Evolutionary conservation across 805 yeast genomes (phyloP).

Genomic region (Metschnikowia peoriensis): DNA sequence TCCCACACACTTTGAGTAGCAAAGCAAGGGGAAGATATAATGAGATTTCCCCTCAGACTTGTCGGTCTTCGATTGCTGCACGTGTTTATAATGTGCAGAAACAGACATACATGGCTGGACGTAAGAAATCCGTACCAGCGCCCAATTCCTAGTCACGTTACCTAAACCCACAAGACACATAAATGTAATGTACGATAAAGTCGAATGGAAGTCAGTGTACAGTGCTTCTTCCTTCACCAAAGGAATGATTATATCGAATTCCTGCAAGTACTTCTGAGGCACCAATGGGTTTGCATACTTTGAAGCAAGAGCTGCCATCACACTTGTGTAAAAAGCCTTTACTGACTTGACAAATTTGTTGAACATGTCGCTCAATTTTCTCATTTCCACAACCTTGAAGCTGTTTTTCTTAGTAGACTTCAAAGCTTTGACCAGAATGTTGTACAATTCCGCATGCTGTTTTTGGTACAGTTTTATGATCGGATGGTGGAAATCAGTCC

Average conservation of each 20-base stretch:
- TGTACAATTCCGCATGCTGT: constrained; percentile 29
- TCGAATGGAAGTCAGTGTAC: constrained; percentile 14
- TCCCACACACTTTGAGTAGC: constrained; percentile 51
- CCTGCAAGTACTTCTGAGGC: constrained; percentile 32
- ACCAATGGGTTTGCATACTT: constrained; percentile 34
- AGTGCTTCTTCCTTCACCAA: background rate
- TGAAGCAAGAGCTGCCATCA: constrained; percentile 41
- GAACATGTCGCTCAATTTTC: constrained; percentile 54
- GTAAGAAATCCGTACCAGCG: constrained; percentile 10
- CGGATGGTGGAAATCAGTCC: constrained; percentile 66
- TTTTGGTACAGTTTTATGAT: constrained; percentile 55
- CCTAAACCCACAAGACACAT: constrained; percentile 20
- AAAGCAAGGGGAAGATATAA: constrained; percentile 27
- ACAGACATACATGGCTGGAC: constrained; percentile 16
- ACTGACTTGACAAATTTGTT: constrained; percentile 49
- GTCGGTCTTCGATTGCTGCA: constrained; percentile 7
- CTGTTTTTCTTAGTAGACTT: constrained; percentile 8
- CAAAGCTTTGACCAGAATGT: constrained; percentile 17
- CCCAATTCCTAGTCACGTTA: constrained; percentile 16
- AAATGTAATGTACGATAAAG: constrained; percentile 13
- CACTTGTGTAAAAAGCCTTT: constrained; percentile 44
- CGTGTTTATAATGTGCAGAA: constrained; percentile 14
- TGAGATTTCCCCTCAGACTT: constrained; percentile 39
- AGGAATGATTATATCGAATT: constrained; percentile 22
- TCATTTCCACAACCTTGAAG: constrained; percentile 47